phyloP scores from a whole-genome alignment of 805 yeast species.

The Spathaspora arborariae region DNA sequence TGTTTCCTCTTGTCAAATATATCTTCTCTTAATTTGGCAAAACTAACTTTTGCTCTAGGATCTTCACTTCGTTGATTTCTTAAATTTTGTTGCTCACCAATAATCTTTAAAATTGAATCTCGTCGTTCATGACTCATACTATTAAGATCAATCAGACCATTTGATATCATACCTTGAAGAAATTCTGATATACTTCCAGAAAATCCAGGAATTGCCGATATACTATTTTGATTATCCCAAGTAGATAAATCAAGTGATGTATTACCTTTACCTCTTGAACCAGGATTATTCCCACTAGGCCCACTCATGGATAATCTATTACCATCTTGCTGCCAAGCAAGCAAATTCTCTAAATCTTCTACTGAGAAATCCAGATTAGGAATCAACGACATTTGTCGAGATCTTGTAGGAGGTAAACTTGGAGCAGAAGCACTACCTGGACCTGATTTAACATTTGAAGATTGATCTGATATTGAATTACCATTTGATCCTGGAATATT shows the following conservation, averaged over 20 bases:
- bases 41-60: background rate
- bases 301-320: background rate
- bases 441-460: slow-evolving; percentile 1
- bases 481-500: slow-evolving; percentile 34
- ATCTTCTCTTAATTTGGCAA: slow-evolving; percentile 33
- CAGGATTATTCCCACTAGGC: background rate
- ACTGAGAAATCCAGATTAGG: slow-evolving; percentile 20
- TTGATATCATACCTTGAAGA: slow-evolving; percentile 27
- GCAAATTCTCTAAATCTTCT: slow-evolving; percentile 30
- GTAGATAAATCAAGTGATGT: slow-evolving; percentile 25
- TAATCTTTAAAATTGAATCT: slow-evolving; percentile 34
- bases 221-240: slow-evolving; percentile 9
- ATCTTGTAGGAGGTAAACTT: slow-evolving; percentile 6
- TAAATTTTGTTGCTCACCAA: slow-evolving; percentile 28
- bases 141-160: slow-evolving; percentile 35
- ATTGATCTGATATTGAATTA: slow-evolving; percentile 30
- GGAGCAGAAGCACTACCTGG: slow-evolving; percentile 4
- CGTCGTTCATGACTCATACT: slow-evolving; percentile 40
- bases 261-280: slow-evolving; percentile 18
- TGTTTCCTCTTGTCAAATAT: slow-evolving; percentile 25
- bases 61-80: slow-evolving; percentile 10
- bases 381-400: slow-evolving; percentile 18
- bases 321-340: slow-evolving; percentile 24
- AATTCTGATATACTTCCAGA: slow-evolving; percentile 31
- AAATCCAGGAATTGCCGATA: slow-evolving; percentile 26